Base-by-base conservation (phyloP, 2,329 filamentous ascomycete genomes). In the Colletotrichum horii region DNA sequence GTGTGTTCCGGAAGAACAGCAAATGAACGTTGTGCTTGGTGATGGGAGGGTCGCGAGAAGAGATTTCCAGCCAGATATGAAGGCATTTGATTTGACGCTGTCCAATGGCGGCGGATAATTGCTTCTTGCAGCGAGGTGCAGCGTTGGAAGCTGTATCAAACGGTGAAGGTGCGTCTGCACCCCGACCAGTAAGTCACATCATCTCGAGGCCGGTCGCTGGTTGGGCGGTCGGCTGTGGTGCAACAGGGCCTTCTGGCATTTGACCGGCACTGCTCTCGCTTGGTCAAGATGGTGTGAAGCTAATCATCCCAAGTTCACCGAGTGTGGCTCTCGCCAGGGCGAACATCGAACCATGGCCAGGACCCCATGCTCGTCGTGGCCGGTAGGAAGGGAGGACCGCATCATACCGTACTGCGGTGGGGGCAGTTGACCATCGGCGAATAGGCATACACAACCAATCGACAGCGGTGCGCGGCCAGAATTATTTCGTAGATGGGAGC, bases 251-350 rank as follows among this genome's bases (percentile, higher is more conserved):
- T 66, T 34, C 52, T 74, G 70, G 64, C 52, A 60, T 64, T 73
- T 74, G 71, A 74, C 65, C 71, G 74, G 74, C 58, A 75, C 30
- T 71, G 60, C 55, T 52, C 48, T 76, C 71, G 58, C 66, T 71
- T 70, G 60, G 66, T 66, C 6, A 15, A 60, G 61, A 71, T 67
- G 71, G 66, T 75, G 71, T 75, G 70, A 62, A 64, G 66, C 36
- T 61, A 75, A 75, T 75, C 62, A 38, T 56, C 52, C 30, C 60
- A 66, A 67, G 61, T 62, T 75, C 48, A 74, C 74, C 71, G 66
- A 73, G 64, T 73, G 64, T 75, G 48, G 64, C 65, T 58, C 64
- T 68, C 52, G 43, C 56, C 38, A 62, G 19, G 69, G 32, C 56
- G 30, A 52, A 26, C 64, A 64, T 72, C 69, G 58, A 75, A 73